Percentiles rank a stretch among this genome's conserved stretches.
Evolutionary conservation across 495 filamentous ascomycete genomes (phyloP).

Genomic region (Pyrenopolyporus hunteri): DNA sequence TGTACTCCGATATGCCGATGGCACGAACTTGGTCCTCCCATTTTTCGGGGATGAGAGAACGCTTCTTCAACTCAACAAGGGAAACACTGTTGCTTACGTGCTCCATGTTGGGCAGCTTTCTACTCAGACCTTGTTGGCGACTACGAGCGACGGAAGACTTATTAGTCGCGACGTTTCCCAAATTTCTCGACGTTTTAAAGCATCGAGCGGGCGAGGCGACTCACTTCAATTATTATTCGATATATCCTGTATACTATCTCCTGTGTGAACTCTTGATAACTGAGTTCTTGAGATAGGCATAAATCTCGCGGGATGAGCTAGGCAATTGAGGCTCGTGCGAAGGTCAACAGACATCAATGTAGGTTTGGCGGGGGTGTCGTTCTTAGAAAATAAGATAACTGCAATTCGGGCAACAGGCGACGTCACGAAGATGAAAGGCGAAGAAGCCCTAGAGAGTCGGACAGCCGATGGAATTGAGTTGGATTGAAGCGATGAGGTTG

Average conservation of each 20-base stretch:
- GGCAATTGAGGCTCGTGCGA: conserved; percentile 69
- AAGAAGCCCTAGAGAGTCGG: conserved; percentile 15
- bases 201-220: conserved; percentile 23
- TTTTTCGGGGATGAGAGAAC: conserved; percentile 54
- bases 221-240: conserved; percentile 49
- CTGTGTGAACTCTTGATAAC: conserved; percentile 73
- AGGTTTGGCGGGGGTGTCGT: conserved; percentile 39
- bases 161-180: conserved; percentile 26
- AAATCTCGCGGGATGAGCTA: conserved; percentile 73
- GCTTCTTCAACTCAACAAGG: conserved; percentile 51
- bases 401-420: conserved; percentile 24
- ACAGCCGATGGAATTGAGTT: conserved; percentile 7
- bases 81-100: conserved; percentile 48
- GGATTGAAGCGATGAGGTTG: conserved; percentile 20
- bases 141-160: background rate
- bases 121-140: conserved; percentile 28
- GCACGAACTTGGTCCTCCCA: conserved; percentile 62
- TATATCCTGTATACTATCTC: conserved; percentile 65
- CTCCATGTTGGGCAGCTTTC: conserved; percentile 44
- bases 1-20: conserved; percentile 65
- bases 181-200: background rate
- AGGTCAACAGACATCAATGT: conserved; percentile 81
- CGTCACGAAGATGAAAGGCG: conserved; percentile 30
- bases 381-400: conserved; percentile 31
- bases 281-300: conserved; percentile 75